A percentile compares a stretch with the other conserved stretches of the same genome.
Conservation (phyloP, 2,329 filamentous ascomycete species). For the Davidsoniella eucalypti region DNA sequence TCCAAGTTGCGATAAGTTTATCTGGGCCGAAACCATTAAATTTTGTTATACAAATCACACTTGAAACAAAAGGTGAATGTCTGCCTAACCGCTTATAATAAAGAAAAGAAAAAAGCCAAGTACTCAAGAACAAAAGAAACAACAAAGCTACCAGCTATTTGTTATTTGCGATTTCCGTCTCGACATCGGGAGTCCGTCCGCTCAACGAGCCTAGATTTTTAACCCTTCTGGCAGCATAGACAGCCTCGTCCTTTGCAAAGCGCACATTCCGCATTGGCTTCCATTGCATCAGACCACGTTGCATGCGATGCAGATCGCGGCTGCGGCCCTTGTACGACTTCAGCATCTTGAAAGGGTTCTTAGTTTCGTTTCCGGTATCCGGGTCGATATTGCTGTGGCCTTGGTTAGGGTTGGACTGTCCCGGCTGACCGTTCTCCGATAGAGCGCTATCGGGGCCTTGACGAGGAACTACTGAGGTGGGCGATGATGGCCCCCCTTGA, state of each 20-base stretch:
- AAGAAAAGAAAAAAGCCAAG: not conserved
- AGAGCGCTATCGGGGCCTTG: not conserved
- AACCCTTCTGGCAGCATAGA: constrained; percentile 59
- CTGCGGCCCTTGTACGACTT: constrained; percentile 52
- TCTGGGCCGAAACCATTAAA: not conserved
- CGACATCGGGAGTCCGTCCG: constrained; percentile 73
- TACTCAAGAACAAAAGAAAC: not conserved
- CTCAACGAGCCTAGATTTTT: constrained; percentile 62
- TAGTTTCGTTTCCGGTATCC: constrained; percentile 22
- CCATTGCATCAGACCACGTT: constrained; percentile 91
- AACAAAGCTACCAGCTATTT: not conserved
- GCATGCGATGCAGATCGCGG: constrained; percentile 65
- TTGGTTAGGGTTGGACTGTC: constrained; percentile 18
- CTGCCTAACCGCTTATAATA: not conserved
- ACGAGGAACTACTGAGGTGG: not conserved
- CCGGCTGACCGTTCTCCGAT: constrained; percentile 28
- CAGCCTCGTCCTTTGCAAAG: constrained; percentile 78
- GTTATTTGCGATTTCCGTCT: constrained; percentile 41
- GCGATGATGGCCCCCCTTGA: not conserved
- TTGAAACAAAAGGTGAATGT: not conserved
- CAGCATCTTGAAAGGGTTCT: constrained; percentile 38
- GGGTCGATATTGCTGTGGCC: constrained; percentile 17
- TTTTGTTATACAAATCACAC: too few relatives aligned
- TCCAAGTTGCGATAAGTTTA: not conserved
- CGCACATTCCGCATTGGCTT: constrained; percentile 69